A percentile compares a stretch with the other conserved stretches of the same genome.
These are phyloP conservation scores for Orbilia oligospora DNA, from an alignment of 2,329 filamentous ascomycete species.

Conservation along the genomic window DNA sequence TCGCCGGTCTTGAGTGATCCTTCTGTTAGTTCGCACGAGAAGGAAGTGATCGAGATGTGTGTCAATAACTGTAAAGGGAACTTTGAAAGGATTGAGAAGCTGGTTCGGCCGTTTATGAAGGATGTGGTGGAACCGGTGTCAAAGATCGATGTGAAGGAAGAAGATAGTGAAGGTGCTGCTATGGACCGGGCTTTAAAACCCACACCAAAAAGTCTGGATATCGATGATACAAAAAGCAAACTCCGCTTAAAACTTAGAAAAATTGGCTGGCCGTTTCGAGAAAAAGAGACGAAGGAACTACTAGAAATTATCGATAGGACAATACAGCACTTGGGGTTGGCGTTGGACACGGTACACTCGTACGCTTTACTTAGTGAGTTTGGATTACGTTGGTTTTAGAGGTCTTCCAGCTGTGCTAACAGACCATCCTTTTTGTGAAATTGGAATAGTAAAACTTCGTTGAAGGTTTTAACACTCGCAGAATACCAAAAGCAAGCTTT, in stretches of 20 bases:
- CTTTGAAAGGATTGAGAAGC: constrained; percentile 46
- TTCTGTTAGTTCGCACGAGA: constrained; percentile 46
- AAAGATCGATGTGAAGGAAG: neutral
- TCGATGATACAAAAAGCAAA: constrained; percentile 33
- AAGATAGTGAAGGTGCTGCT: neutral
- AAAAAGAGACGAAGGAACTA: constrained; percentile 53
- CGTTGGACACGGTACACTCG: constrained; percentile 59
- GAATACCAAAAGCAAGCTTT: constrained; percentile 44
- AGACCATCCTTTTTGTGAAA: neutral
- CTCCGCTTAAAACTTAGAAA: constrained; percentile 31
- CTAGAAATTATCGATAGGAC: constrained; percentile 49
- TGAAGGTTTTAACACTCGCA: constrained; percentile 47
- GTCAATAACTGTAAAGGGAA: constrained; percentile 51
- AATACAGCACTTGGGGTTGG: constrained; percentile 55
- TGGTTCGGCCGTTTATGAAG: constrained; percentile 43
- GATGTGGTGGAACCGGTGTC: neutral
- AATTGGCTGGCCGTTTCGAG: constrained; percentile 51
- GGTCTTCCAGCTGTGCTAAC: constrained; percentile 9
- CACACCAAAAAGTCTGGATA: neutral
- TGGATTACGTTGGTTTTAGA: constrained; percentile 3
- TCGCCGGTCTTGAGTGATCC: constrained; percentile 41
- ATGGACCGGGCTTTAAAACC: neutral
- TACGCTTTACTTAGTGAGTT: constrained; percentile 60
- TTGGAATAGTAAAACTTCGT: constrained; percentile 54
- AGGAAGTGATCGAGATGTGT: constrained; percentile 49